These are phyloP conservation scores for Pseudevernia furfuracea DNA, from an alignment of 495 filamentous ascomycete genomes.

Conservation along the genomic window DNA sequence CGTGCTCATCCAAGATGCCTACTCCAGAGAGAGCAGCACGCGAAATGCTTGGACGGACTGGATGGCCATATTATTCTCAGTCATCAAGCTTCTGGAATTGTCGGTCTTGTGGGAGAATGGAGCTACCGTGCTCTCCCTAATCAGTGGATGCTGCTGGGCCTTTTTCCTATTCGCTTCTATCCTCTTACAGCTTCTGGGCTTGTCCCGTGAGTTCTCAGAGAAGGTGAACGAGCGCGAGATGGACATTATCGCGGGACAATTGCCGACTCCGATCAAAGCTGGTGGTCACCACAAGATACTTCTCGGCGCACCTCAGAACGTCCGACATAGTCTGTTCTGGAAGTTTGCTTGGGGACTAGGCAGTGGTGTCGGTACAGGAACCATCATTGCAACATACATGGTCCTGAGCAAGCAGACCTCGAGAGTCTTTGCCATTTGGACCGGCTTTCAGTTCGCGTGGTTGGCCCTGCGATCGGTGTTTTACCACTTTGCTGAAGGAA, in stretches of 20 bases:
- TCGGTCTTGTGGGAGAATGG: not conserved
- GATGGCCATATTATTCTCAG: constrained; percentile 10
- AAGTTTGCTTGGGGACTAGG: constrained; percentile 5
- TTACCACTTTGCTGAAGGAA: constrained; percentile 7
- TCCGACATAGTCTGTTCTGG: constrained; percentile 13
- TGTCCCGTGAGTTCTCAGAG: constrained; percentile 11
- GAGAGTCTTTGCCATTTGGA: constrained; percentile 7
- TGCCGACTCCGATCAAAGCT: constrained; percentile 12
- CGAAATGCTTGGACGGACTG: constrained; percentile 10
- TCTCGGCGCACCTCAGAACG: constrained; percentile 15
- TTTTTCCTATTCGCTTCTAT: constrained; percentile 7
- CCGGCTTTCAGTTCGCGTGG: constrained; percentile 11
- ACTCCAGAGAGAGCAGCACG: not conserved
- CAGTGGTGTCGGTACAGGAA: constrained; percentile 1
- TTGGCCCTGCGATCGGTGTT: constrained; percentile 7
- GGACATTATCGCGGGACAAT: constrained; percentile 10
- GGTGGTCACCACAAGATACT: constrained; percentile 12
- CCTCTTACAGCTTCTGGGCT: not conserved
- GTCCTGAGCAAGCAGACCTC: not conserved
- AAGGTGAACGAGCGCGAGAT: constrained; percentile 8
- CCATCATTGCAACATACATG: constrained; percentile 4
- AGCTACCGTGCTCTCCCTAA: not conserved
- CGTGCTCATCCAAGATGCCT: constrained; percentile 4
- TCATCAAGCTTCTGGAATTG: constrained; percentile 14
- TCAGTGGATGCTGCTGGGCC: constrained; percentile 9